A percentile compares a stretch with the other conserved stretches of the same genome.
These are phyloP conservation scores for Antrodiella citrinella DNA, from an alignment of 768 basidiomycete genomes.

Conservation along the genomic window DNA sequence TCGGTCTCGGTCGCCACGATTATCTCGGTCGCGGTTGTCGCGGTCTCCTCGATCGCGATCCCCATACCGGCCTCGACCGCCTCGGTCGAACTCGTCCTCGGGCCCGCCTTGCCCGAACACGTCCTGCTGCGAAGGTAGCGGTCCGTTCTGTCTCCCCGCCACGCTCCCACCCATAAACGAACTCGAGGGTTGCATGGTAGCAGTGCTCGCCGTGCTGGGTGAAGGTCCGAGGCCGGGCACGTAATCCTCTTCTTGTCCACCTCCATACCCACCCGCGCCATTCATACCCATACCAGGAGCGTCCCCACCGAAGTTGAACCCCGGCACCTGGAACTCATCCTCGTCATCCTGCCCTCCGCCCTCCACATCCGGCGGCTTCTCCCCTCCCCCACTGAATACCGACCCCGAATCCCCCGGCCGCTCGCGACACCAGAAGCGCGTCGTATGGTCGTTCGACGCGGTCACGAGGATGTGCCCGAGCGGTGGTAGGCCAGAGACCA, in stretches of 20 bases:
- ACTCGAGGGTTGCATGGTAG: conserved; percentile 18
- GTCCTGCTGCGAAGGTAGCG: conserved; percentile 46
- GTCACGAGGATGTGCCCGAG: conserved; percentile 90
- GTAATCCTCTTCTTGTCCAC: conserved; percentile 39
- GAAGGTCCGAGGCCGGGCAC: conserved; percentile 57
- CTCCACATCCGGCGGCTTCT: conserved; percentile 69
- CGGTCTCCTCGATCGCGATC: conserved; percentile 1
- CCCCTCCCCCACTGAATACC: conserved; percentile 73
- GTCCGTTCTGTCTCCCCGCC: conserved; percentile 24
- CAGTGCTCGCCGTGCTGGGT: conserved; percentile 18
- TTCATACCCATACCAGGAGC: conserved; percentile 6
- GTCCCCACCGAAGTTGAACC: conserved; percentile 40
- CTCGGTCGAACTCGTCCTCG: conserved; percentile 27
- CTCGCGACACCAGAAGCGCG: conserved; percentile 96
- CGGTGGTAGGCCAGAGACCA: conserved; percentile 93
- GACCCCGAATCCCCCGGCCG: conserved; percentile 76
- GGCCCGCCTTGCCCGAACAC: conserved; percentile 30
- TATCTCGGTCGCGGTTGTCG: not conserved
- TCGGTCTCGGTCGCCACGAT: not conserved
- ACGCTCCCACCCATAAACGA: conserved; percentile 18
- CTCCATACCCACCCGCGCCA: conserved; percentile 32
- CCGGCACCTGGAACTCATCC: conserved; percentile 69
- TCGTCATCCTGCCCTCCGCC: conserved; percentile 30
- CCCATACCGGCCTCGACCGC: conserved; percentile 20
- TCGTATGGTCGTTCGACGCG: conserved; percentile 97